Conservation (phyloP, 129 eudicot species). For the Arctium lappa region DNA sequence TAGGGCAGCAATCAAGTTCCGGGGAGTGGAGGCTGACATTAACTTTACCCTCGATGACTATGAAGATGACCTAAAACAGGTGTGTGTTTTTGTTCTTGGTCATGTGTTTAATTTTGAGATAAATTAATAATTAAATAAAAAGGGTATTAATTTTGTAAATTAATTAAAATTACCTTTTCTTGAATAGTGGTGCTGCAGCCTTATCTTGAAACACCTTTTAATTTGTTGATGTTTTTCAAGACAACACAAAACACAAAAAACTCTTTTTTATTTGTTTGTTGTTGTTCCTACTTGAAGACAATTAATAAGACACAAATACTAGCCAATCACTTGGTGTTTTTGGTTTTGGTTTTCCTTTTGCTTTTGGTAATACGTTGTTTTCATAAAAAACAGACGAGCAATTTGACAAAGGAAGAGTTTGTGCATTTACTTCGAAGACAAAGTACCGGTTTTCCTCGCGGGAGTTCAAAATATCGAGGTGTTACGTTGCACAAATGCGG, state of each 20-base stretch:
- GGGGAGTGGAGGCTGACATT: slow-evolving; percentile 83
- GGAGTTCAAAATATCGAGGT: slow-evolving; percentile 86
- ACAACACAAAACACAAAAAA: slow-evolving; percentile 12
- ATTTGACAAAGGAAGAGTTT: slow-evolving; percentile 89
- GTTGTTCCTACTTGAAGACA: background rate
- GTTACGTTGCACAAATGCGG: slow-evolving; percentile 95
- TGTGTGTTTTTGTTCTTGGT: slow-evolving; percentile 25
- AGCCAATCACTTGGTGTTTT: background rate
- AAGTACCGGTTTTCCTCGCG: slow-evolving; percentile 92
- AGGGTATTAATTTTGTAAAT: slow-evolving; percentile 6
- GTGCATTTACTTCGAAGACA: slow-evolving; percentile 95
- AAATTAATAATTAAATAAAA: background rate
- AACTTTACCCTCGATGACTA: slow-evolving; percentile 63
- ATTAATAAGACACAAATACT: slow-evolving; percentile 12
- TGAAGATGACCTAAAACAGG: slow-evolving; percentile 81
- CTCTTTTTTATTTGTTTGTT: background rate
- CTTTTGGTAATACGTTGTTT: slow-evolving; percentile 9
- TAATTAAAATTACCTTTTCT: slow-evolving; percentile 41
- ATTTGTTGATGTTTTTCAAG: slow-evolving; percentile 10
- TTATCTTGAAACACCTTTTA: slow-evolving; percentile 39
- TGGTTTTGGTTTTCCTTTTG: background rate
- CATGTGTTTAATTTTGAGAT: background rate
- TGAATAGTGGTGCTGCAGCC: slow-evolving; percentile 44
- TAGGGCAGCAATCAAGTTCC: slow-evolving; percentile 78
- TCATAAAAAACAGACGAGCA: slow-evolving; percentile 52